Percentiles rank a stretch among this genome's conserved stretches.
Conservation (phyloP, 1,284 basidiomycete species). For the Mycosarcoma maydis region DNA sequence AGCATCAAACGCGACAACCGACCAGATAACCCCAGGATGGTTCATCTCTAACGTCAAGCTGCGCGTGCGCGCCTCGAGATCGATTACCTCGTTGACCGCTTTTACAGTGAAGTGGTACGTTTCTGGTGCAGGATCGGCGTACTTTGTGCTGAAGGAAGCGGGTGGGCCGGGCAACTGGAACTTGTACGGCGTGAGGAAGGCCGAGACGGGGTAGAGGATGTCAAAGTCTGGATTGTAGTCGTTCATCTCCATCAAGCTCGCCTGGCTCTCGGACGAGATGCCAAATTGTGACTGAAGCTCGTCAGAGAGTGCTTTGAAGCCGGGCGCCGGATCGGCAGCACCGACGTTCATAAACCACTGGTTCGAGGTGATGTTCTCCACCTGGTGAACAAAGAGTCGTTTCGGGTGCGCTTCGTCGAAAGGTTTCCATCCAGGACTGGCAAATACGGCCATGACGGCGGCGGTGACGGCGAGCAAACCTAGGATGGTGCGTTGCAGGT, state of each 20-base stretch:
- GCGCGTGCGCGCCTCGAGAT: slow-evolving; percentile 75
- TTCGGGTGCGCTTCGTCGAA: slow-evolving; percentile 90
- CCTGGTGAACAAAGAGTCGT: slow-evolving; percentile 83
- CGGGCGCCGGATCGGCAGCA: slow-evolving; percentile 83
- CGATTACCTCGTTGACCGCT: slow-evolving; percentile 74
- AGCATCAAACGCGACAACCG: slow-evolving; percentile 89
- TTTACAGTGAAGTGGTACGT: slow-evolving; percentile 72
- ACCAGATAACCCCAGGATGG: slow-evolving; percentile 90
- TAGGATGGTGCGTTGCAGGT: slow-evolving; percentile 69
- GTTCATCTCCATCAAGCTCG: slow-evolving; percentile 63
- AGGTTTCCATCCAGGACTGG: slow-evolving; percentile 71
- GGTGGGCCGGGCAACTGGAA: slow-evolving; percentile 73
- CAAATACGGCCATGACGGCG: slow-evolving; percentile 73
- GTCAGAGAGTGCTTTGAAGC: slow-evolving; percentile 74
- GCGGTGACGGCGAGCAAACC: slow-evolving; percentile 70
- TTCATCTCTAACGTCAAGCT: slow-evolving; percentile 77
- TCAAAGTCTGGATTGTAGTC: slow-evolving; percentile 63
- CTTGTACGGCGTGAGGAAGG: slow-evolving; percentile 83
- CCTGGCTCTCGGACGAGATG: slow-evolving; percentile 61
- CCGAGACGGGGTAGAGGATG: slow-evolving; percentile 75
- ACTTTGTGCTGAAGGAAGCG: slow-evolving; percentile 22
- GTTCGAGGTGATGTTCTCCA: slow-evolving; percentile 79
- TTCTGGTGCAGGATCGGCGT: slow-evolving; percentile 34
- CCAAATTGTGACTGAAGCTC: slow-evolving; percentile 76
- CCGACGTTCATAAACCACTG: slow-evolving; percentile 84